Conservation (phyloP, 306 rosid species). For the Pachyrhizus erosus region DNA sequence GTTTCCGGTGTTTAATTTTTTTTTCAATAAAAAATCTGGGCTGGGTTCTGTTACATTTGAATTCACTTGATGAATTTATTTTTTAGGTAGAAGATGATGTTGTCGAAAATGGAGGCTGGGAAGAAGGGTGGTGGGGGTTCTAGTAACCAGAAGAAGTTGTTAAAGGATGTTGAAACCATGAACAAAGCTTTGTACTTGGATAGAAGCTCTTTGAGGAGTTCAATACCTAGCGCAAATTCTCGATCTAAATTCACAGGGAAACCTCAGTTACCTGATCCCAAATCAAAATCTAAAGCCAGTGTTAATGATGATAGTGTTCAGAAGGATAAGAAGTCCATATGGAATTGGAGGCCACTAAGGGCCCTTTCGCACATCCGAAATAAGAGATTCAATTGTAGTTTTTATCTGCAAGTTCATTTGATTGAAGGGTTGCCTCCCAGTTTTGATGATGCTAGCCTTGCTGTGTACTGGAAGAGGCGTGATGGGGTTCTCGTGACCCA, state of each 20-base stretch:
- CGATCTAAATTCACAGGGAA: constrained; percentile 51
- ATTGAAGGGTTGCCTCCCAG: constrained; percentile 70
- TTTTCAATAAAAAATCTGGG: background rate
- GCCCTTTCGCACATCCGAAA: constrained; percentile 73
- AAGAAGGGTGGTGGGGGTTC: constrained; percentile 69
- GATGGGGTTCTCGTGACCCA: constrained; percentile 71
- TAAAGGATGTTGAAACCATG: constrained; percentile 78
- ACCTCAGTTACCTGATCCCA: constrained; percentile 53
- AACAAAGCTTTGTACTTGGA: constrained; percentile 71
- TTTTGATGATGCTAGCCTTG: constrained; percentile 60
- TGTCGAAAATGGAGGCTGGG: constrained; percentile 69
- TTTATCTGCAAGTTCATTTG: constrained; percentile 79
- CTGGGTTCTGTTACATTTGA: constrained; percentile 39
- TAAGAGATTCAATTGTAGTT: constrained; percentile 83
- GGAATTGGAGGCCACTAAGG: constrained; percentile 91
- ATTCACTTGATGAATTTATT: constrained; percentile 22
- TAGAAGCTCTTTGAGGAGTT: constrained; percentile 53
- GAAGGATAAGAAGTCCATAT: constrained; percentile 87
- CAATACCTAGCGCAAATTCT: constrained; percentile 38
- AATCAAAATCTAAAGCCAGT: constrained; percentile 52
- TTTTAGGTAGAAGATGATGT: constrained; percentile 53
- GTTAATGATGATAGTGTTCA: constrained; percentile 44
- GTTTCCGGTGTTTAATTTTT: background rate
- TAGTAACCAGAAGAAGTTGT: constrained; percentile 56
- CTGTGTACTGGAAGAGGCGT: constrained; percentile 88